Evolutionary conservation across 352 stramenopile genomes (phyloP).

Genomic region (Globisporangium carolinianum): DNA sequence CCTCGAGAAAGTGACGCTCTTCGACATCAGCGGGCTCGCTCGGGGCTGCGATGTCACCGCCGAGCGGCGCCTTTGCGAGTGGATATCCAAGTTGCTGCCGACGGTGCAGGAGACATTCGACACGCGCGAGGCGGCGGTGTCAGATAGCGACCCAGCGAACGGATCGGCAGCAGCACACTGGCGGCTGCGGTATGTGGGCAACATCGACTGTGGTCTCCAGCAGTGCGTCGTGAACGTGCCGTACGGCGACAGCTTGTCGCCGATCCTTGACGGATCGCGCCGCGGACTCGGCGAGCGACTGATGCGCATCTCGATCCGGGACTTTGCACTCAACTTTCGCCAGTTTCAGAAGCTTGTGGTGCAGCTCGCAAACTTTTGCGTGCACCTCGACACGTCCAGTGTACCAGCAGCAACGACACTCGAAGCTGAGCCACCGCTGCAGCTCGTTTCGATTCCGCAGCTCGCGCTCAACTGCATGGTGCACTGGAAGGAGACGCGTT

Average conservation of each 20-base stretch:
- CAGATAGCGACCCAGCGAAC: neutral
- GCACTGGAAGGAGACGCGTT: conserved; percentile 15
- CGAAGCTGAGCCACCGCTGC: conserved; percentile 6
- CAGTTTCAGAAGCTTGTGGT: conserved; percentile 50
- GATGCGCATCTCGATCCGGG: conserved; percentile 22
- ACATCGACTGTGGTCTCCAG: conserved; percentile 41
- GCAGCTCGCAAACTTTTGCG: conserved; percentile 20
- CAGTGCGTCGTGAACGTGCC: conserved; percentile 24
- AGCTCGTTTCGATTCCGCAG: conserved; percentile 18
- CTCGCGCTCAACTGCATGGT: conserved; percentile 22
- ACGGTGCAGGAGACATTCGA: conserved; percentile 34
- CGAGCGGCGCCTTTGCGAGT: conserved; percentile 3
- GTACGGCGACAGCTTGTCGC: conserved; percentile 18
- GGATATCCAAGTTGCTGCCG: conserved; percentile 9
- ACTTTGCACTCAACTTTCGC: conserved; percentile 34
- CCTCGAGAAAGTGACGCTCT: conserved; percentile 16
- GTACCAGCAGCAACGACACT: neutral
- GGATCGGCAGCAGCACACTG: conserved; percentile 17
- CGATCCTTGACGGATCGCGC: conserved; percentile 8
- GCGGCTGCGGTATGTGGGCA: conserved; percentile 35
- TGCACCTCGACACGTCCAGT: conserved; percentile 11
- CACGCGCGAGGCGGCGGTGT: conserved; percentile 14
- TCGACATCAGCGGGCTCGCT: conserved; percentile 24
- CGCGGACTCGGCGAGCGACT: conserved; percentile 17
- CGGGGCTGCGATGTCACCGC: conserved; percentile 14